Conservation (phyloP, 352 stramenopile species). For the Phytophthora idaei region DNA sequence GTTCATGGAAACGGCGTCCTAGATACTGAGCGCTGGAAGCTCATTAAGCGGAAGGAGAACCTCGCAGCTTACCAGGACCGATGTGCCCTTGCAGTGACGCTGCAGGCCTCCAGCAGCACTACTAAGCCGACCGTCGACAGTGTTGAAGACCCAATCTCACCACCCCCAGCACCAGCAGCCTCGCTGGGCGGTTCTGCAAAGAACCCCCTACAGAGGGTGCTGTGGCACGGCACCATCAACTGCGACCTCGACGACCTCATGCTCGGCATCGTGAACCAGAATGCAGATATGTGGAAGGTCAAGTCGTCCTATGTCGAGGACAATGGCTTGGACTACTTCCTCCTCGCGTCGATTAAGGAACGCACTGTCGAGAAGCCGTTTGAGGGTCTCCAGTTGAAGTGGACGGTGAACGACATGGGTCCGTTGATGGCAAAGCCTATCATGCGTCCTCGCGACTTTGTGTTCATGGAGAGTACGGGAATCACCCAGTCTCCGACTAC, state of each 20-base stretch:
- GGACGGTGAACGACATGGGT: conserved; percentile 42
- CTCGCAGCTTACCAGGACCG: conserved; percentile 54
- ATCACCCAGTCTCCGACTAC: conserved; percentile 36
- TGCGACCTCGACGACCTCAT: conserved; percentile 54
- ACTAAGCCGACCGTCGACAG: conserved; percentile 15
- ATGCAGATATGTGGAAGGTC: conserved; percentile 46
- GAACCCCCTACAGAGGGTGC: conserved; percentile 20
- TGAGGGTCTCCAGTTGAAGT: conserved; percentile 43
- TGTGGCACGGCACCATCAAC: conserved; percentile 50
- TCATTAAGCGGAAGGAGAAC: conserved; percentile 54
- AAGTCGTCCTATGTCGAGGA: conserved; percentile 54
- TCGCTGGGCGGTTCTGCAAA: conserved; percentile 1
- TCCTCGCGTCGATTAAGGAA: conserved; percentile 33
- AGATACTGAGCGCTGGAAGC: conserved; percentile 52
- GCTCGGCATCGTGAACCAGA: conserved; percentile 40
- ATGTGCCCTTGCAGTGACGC: conserved; percentile 36
- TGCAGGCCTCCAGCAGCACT: conserved; percentile 32
- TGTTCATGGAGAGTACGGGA: conserved; percentile 52
- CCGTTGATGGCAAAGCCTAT: conserved; percentile 34
- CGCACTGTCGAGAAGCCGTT: conserved; percentile 33
- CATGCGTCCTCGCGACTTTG: conserved; percentile 48
- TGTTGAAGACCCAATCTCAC: conserved; percentile 24
- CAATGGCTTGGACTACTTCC: conserved; percentile 36
- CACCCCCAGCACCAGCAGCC: conserved; percentile 13
- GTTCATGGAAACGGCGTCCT: conserved; percentile 39